These are phyloP conservation scores for Fusarium kyushuense DNA, from an alignment of 2,329 filamentous ascomycete species.

Conservation along the genomic window DNA sequence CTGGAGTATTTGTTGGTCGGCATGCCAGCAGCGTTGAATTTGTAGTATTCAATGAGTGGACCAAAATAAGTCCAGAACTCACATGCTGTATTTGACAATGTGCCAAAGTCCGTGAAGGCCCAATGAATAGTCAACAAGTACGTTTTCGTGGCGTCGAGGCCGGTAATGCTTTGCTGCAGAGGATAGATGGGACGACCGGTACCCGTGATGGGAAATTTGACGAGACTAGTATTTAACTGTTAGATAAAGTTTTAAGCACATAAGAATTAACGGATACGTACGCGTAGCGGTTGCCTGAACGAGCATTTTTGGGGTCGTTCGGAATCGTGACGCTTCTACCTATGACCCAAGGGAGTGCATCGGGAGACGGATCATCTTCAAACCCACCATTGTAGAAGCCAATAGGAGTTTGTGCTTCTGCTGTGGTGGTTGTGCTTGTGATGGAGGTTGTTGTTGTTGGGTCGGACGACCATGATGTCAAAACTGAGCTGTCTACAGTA, in stretches of 20 bases:
- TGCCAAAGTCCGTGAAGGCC: not conserved
- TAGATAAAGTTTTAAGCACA: not conserved
- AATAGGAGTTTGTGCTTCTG: not conserved
- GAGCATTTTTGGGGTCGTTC: not conserved
- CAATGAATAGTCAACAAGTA: not conserved
- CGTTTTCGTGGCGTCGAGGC: not conserved
- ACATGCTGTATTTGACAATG: not conserved
- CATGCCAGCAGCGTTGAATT: not conserved
- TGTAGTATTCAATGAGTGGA: not conserved
- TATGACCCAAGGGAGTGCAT: not conserved
- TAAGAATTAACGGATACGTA: not conserved
- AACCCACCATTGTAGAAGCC: not conserved
- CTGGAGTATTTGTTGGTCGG: not conserved
- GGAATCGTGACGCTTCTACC: not conserved
- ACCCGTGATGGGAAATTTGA: not conserved
- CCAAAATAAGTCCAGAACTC: not conserved
- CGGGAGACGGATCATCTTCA: not conserved
- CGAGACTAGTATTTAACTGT: not conserved
- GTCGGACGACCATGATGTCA: not conserved
- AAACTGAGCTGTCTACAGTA: not conserved
- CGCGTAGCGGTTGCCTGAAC: not conserved
- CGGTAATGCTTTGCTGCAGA: not conserved
- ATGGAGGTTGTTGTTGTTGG: not conserved
- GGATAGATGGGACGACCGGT: not conserved
- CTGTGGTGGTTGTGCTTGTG: not conserved